Evolutionary conservation across 163 green algal genomes (phyloP), one percentile per base, ranked within the genome.

Genomic region (Scenedesmus sp.): DNA sequence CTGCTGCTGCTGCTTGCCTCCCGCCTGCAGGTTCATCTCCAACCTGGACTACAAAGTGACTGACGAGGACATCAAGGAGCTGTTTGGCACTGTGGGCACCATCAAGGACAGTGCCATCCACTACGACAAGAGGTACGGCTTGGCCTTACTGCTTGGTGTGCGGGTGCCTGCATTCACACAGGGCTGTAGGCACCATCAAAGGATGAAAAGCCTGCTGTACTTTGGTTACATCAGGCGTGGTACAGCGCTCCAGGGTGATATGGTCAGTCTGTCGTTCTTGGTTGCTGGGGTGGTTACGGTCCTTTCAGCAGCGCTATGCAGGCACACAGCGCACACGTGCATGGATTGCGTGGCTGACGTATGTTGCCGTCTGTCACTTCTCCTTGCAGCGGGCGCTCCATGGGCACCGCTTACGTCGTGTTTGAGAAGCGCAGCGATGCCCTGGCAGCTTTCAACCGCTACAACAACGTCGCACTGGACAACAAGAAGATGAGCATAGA

Each of bases 381-480:
- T 0, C 2, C 10, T 56, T 89, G 88, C 94, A 95, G 86, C 40
- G 95, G 94, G 9, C 91, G 91, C 16, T 95, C 92, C 3, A 78
- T 94, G 83, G 94, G 92, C 70, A 91, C 88, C 7, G 95, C 91
- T 0, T 89, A 94, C 42, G 94, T 96, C 18, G 81, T 96, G 18
- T 96, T 95, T 81, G n/a, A 92, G 81, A 80, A 93, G 40, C 68
- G 86, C 13, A 72, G 44, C 10, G 89, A 96, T 35, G 95, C 95
- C 0, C 72, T 91, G 68, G 46, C 33, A 6, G 94, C 94, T 0
- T 68, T 94, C 90, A 88, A 95, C 68, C 88, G 87, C 56, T 97
- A 96, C 94, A 94, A 96, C 86, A 92, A 91, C 80, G 91, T 97
- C 37, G 82, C 92, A 24, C 92, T 97, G 73, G 95, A 97, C 81